A percentile compares a stretch with the other conserved stretches of the same genome.
These are phyloP conservation scores for Parachlorella kessleri DNA, from an alignment of 139 green algal species.

Conservation along the genomic window DNA sequence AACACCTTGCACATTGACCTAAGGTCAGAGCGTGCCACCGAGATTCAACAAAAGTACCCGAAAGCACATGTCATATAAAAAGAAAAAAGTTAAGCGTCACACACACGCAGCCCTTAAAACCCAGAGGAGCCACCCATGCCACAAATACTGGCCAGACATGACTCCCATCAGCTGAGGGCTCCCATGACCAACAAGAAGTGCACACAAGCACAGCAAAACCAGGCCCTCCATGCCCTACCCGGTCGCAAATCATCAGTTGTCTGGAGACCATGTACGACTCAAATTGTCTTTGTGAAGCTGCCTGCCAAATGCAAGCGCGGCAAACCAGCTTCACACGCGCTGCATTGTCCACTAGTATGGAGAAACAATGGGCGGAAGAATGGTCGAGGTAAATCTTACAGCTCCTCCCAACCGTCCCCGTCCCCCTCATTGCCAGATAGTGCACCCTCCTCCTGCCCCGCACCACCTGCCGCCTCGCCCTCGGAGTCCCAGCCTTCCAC, in stretches of 20 bases:
- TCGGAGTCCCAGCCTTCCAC: slow-evolving; percentile 4
- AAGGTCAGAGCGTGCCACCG: too few species aligned
- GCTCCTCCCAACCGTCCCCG: slow-evolving; percentile 42
- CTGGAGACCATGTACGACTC: neutral
- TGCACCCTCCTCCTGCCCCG: neutral
- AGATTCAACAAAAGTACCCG: too few species aligned
- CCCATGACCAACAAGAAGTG: neutral
- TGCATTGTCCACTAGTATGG: neutral
- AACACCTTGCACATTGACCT: too few species aligned
- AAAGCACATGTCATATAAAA: too few species aligned
- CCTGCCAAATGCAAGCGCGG: neutral
- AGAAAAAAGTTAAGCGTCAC: too few species aligned
- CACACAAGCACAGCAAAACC: neutral
- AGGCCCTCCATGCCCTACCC: neutral
- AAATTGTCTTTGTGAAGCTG: neutral
- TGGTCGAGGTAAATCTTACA: slow-evolving; percentile 15
- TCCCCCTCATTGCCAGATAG: neutral
- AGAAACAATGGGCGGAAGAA: neutral
- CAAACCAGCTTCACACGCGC: neutral
- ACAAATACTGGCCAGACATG: neutral
- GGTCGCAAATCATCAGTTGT: neutral
- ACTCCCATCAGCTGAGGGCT: too few species aligned
- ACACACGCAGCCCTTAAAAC: too few species aligned
- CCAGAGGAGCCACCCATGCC: neutral
- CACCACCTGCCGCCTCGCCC: neutral